Evolutionary conservation across 2,329 filamentous ascomycete genomes (phyloP).

Genomic region (Pseudopithomyces maydicus): DNA sequence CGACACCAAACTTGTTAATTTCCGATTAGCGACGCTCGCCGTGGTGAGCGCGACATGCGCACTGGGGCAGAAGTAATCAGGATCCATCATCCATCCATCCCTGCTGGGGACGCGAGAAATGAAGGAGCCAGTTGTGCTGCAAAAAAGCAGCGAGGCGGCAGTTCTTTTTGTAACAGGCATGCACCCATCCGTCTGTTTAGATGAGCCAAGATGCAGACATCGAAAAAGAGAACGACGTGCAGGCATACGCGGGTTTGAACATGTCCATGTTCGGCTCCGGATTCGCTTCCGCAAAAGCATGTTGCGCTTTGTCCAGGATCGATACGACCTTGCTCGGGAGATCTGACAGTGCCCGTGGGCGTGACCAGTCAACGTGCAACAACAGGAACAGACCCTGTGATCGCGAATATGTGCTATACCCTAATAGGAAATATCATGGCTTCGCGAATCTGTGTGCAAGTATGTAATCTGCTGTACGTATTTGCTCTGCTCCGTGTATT

Average conservation of each 20-base stretch:
- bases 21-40: background rate
- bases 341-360: conserved; percentile 1
- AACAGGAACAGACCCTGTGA: background rate
- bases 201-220: conserved; percentile 8
- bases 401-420: background rate
- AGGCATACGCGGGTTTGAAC: conserved; percentile 16
- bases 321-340: too few species aligned
- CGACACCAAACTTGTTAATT: background rate
- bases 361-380: conserved; percentile 3
- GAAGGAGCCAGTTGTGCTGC: conserved; percentile 1
- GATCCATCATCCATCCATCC: too few species aligned
- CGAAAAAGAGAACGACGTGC: conserved; percentile 12
- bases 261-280: conserved; percentile 25
- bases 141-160: background rate
- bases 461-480: too few species aligned
- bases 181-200: conserved; percentile 3
- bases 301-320: conserved; percentile 10
- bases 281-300: conserved; percentile 39
- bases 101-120: conserved; percentile 5
- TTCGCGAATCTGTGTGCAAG: background rate
- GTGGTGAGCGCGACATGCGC: background rate
- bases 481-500: background rate
- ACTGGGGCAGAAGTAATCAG: background rate
- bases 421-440: background rate
- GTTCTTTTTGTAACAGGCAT: background rate